Conservation (phyloP, 2,329 filamentous ascomycete genomes). For the Cadophora sp. region DNA sequence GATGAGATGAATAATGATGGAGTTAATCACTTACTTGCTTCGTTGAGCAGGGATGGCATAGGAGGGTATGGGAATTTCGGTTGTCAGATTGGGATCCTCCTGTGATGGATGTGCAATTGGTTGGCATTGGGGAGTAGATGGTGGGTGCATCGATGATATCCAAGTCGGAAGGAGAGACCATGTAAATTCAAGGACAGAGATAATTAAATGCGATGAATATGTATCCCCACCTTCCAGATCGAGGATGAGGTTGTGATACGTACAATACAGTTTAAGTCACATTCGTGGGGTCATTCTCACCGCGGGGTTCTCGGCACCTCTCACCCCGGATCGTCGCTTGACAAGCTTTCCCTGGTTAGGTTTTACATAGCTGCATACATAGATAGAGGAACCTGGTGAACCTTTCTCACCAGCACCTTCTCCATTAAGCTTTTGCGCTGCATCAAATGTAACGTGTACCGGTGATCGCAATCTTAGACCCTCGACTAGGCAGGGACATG, state of each 20-base stretch:
- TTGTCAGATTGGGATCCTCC: not conserved
- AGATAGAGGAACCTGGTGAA: not conserved
- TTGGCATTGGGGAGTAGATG: not conserved
- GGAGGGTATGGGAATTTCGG: not conserved
- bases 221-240: not conserved
- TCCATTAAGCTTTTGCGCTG: constrained; percentile 21
- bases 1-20: not conserved
- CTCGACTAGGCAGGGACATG: not conserved
- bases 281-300: not conserved
- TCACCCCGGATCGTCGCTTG: constrained; percentile 1
- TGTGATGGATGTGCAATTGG: no score
- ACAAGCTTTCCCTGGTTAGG: constrained; percentile 9
- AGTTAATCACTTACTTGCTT: not conserved
- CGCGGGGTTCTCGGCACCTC: not conserved
- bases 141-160: not conserved
- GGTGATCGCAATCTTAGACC: constrained; percentile 28
- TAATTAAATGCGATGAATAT: not conserved
- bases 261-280: not conserved
- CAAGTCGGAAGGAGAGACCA: not conserved
- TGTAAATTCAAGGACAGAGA: not conserved
- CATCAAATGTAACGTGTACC: constrained; percentile 15
- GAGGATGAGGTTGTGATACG: not conserved
- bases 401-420: constrained; percentile 18
- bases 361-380: constrained; percentile 3
- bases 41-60: not conserved